Evolutionary conservation across 2,329 filamentous ascomycete species (phyloP), one percentile per base, ranked within the genome.

Genomic region (Aspergillus unguis): DNA sequence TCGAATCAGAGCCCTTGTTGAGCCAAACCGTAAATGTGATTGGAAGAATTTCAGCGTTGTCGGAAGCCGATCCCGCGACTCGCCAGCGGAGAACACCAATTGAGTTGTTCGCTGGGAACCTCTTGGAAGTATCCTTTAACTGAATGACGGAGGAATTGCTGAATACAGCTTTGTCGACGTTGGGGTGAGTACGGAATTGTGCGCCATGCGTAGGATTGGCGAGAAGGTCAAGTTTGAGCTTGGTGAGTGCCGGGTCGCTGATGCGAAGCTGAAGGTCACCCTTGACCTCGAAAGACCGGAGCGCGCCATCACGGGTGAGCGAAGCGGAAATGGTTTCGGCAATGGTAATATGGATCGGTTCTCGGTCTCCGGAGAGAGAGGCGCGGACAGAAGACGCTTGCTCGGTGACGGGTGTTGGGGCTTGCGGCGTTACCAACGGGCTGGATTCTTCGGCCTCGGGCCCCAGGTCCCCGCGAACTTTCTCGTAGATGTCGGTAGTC

Each of bases 1-100:
- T 95, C 65, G 86, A 91, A 43, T 86, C 84, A 25, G 84, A 82
- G 44, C 89, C 87, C 72, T 92, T 91, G 74, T 96, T 96, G 55
- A 95, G 90, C 94, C 94, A 99, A 35, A 96, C 92, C 2, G 91
- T 96, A 72, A 99, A 97, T 35, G 88, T 94, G 65, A 99, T 94
- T 6, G 94, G 94, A 35, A 95, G 85, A 50, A 92, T 84, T 57
- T 85, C 85, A 33, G 87, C 75, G 62, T 95, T 90, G 61, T 95
- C 91, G 2, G 82, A 80, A 73, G 90, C 91, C 44, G 90, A 88
- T 11, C 86, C 85, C 25, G 90, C 87, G 42, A 75, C 70, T 65
- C 91, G 88, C 94, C 94, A 99, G 70, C 92, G 85, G 69, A 99
- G 80, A 38, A 97, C 92, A 51, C 89, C 91, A 52, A 97, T 92